phyloP scores from a whole-genome alignment of 768 basidiomycete genomes.

The Paxillus involutus region DNA sequence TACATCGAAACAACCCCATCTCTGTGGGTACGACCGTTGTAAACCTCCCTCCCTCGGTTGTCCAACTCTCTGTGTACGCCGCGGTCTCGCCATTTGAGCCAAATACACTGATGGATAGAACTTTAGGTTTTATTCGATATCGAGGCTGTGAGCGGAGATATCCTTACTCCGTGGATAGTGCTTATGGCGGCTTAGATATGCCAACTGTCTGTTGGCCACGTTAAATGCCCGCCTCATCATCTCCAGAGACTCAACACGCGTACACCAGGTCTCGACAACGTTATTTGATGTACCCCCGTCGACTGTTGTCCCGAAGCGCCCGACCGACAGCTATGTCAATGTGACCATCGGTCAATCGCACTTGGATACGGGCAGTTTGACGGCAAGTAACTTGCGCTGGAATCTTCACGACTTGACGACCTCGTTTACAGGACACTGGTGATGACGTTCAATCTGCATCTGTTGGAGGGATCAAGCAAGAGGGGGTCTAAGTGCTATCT shows the following conservation, averaged over 20 bases:
- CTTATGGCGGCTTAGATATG: constrained; percentile 2
- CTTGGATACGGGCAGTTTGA: background rate
- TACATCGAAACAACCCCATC: background rate
- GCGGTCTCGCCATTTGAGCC: no score
- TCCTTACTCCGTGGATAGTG: no score
- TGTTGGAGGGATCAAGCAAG: background rate
- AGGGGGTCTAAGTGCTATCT: no score
- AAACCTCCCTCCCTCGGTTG: no score
- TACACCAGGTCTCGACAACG: background rate
- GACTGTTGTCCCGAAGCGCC: background rate
- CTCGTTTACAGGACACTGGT: background rate
- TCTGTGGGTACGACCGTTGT: no score
- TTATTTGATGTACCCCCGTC: background rate
- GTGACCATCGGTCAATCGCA: background rate
- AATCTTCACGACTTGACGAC: background rate
- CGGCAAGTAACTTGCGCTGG: background rate
- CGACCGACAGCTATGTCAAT: background rate
- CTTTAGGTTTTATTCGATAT: background rate
- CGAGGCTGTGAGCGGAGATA: background rate
- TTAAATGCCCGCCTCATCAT: constrained; percentile 1
- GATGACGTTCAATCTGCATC: background rate
- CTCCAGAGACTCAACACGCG: background rate
- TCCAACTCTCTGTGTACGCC: no score
- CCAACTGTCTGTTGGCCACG: constrained; percentile 10
- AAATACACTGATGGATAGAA: background rate